These are phyloP conservation scores for Mycena rebaudengoi DNA, from an alignment of 768 basidiomycete species.

Conservation along the genomic window DNA sequence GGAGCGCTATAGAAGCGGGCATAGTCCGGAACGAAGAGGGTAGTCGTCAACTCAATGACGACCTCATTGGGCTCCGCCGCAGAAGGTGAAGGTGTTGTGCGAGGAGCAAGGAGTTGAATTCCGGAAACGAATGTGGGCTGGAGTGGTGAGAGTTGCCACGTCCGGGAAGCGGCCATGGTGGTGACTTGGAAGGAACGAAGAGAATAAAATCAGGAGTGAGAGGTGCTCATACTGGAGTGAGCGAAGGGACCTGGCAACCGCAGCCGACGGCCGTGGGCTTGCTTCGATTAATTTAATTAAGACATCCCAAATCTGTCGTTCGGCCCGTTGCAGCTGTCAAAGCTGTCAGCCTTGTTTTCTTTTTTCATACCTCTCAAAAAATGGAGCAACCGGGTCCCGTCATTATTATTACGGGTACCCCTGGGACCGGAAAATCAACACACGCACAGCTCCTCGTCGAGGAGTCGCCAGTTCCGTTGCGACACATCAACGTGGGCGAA, in stretches of 20 bases:
- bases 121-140: conserved; percentile 17
- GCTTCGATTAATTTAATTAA: too few species aligned
- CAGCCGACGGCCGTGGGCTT: too few species aligned
- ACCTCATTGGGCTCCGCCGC: conserved; percentile 52
- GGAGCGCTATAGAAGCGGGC: conserved; percentile 50
- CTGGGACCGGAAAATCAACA: conserved; percentile 96
- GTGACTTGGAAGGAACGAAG: neutral
- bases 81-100: conserved; percentile 42
- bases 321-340: too few species aligned
- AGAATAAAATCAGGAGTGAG: conserved; percentile 38
- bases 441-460: conserved; percentile 86
- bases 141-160: conserved; percentile 16
- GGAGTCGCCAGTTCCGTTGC: conserved; percentile 73
- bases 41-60: conserved; percentile 58
- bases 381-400: conserved; percentile 69
- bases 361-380: too few species aligned
- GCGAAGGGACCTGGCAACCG: too few species aligned
- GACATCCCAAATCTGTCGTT: conserved; percentile 19
- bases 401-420: conserved; percentile 90
- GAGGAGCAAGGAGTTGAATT: conserved; percentile 39
- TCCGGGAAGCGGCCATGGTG: conserved; percentile 11
- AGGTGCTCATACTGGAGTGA: conserved; percentile 42
- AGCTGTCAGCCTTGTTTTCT: too few species aligned
- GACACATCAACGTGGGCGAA: conserved; percentile 91
- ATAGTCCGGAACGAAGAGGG: conserved; percentile 58